Percentiles rank a stretch among this genome's conserved stretches.
phyloP scores from a whole-genome alignment of 108 stramenopile species.

The Poteriospumella lacustris region DNA sequence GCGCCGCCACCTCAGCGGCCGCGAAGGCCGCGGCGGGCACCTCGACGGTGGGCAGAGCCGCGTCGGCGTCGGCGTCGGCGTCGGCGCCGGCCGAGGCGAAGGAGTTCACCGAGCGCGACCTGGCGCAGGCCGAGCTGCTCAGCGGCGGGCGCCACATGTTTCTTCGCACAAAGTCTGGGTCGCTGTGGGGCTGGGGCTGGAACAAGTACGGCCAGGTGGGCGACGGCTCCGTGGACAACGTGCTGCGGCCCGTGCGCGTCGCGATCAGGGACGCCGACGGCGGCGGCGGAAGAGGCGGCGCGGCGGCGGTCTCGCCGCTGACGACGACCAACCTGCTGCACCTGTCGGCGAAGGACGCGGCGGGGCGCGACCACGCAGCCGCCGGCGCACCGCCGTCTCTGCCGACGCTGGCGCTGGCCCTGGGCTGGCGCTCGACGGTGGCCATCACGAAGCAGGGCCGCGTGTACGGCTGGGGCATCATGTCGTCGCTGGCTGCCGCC shows the following conservation, averaged over 20 bases:
- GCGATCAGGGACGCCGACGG: background rate
- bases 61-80: no score
- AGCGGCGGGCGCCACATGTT: background rate
- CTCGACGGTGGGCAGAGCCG: no score
- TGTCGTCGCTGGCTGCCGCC: no score
- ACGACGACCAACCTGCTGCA: background rate
- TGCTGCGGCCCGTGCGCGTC: background rate
- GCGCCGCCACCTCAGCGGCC: no score
- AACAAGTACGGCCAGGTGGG: slow-evolving; percentile 29
- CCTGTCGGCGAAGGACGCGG: background rate
- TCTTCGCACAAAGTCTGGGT: background rate
- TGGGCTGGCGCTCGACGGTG: background rate
- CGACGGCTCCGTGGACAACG: background rate
- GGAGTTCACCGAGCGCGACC: no score
- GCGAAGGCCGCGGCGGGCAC: no score
- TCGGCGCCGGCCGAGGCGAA: no score
- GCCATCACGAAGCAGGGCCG: background rate
- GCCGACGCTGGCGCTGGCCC: background rate
- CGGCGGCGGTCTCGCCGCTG: background rate
- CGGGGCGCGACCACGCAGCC: background rate
- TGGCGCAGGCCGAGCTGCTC: no score
- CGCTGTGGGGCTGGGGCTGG: slow-evolving; percentile 16
- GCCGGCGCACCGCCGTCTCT: background rate
- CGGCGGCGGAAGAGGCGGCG: background rate
- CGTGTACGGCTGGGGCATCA: slow-evolving; percentile 12